Base-by-base conservation (phyloP, 2,329 filamentous ascomycete species). In the Emergomyces africanus region DNA sequence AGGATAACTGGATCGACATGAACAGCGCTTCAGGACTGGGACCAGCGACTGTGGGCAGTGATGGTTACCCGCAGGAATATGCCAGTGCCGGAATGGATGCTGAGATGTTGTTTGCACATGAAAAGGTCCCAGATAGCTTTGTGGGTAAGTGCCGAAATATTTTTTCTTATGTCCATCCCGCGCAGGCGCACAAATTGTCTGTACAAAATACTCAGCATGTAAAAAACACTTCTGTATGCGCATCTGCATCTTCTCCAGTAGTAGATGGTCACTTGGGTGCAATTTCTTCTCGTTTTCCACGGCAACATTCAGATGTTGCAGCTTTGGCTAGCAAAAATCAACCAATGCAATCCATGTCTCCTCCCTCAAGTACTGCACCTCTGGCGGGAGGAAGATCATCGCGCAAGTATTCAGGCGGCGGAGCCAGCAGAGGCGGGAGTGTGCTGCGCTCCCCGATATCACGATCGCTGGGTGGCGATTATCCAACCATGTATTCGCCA, bases 41-140 rank as follows among this genome's bases (percentile, higher is more conserved):
- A 64, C 85, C 85, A 35, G 75, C 78, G 67, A 87, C 89, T 62
- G 81, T 88, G 63, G 76, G 81, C 64, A 74, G 79, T 46, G 81
- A 88, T 66, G 73, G 80, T 54, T 83, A 83, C 68, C 75, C 81
- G 57, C 77, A 77, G 60, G 77, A 81, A 39, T 77, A 81, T 60
- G 70, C 77, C 50, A 74, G 75, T 46, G 70, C 69, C 51, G 72
- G 69, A 58, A 64, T 80, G 67, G 73, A 79, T 61, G 62, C 75
- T 60, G 74, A 77, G 9, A 57, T 70, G 58, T 65, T 71, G 23
- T 72, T 76, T 63, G 71, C 72, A 28, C 68, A 71, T 39, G 72
- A 75, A 61, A 78, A 78, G 59, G 72, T 77, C 61, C 66, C 73
- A 25, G 71, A 72, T 66, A 69, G 67, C 64, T 77, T 72, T 70